Percentiles rank a stretch among this genome's conserved stretches.
Conservation (phyloP, 768 basidiomycete species). For the Amylocystis lapponica region DNA sequence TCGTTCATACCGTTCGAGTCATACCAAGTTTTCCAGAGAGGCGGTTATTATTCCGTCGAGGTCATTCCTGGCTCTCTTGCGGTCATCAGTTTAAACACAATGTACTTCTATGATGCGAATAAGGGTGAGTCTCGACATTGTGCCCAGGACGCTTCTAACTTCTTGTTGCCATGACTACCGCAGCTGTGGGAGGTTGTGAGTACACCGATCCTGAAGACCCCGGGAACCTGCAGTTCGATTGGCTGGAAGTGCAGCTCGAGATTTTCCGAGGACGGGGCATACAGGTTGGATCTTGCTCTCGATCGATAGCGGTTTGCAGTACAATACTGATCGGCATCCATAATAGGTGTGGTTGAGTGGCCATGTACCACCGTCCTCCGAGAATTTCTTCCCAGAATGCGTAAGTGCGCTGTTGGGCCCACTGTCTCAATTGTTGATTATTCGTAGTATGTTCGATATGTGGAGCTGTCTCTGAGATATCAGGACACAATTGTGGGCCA, state of each 20-base stretch:
- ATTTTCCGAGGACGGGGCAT: conserved; percentile 62
- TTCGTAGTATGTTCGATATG: conserved; percentile 55
- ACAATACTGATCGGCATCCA: conserved; percentile 13
- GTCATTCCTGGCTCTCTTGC: conserved; percentile 72
- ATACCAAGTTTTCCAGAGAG: conserved; percentile 77
- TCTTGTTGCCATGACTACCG: conserved; percentile 18
- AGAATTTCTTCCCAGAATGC: conserved; percentile 82
- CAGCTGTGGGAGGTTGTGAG: conserved; percentile 74
- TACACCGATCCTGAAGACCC: conserved; percentile 64
- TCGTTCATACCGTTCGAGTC: conserved; percentile 74
- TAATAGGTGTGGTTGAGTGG: conserved; percentile 54
- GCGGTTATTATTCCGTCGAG: conserved; percentile 80
- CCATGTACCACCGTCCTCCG: conserved; percentile 80
- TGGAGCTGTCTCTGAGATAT: conserved; percentile 70
- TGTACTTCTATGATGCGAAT: conserved; percentile 90
- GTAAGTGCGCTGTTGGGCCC: too few relatives aligned
- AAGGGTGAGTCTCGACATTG: conserved; percentile 46
- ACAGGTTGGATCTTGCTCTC: conserved; percentile 45
- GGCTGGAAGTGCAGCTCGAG: conserved; percentile 82
- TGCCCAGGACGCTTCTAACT: too few relatives aligned
- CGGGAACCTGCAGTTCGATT: conserved; percentile 85
- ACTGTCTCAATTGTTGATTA: conserved; percentile 7
- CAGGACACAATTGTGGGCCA: conserved; percentile 88
- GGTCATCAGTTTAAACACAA: conserved; percentile 81
- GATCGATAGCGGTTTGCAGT: conserved; percentile 8